phyloP scores from a whole-genome alignment of 345 rosid species.

The Kernera saxatilis region DNA sequence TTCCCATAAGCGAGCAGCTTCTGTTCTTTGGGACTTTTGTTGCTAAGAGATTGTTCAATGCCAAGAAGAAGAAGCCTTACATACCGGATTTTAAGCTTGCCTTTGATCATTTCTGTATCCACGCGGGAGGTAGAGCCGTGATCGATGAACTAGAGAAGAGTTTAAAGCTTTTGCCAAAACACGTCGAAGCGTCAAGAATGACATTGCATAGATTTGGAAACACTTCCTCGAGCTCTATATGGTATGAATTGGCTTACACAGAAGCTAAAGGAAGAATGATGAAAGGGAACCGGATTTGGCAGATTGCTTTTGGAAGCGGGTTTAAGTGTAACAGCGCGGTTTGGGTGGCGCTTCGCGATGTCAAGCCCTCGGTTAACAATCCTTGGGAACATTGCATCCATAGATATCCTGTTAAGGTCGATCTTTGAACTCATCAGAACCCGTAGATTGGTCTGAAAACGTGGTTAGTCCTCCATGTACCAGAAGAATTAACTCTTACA shows the following conservation, averaged over 20 bases:
- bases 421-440: background rate
- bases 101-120: constrained; percentile 84
- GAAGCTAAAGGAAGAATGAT: constrained; percentile 81
- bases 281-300: constrained; percentile 75
- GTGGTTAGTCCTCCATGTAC: background rate
- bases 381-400: constrained; percentile 76
- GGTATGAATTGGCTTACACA: constrained; percentile 84
- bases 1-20: constrained; percentile 82
- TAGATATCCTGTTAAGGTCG: constrained; percentile 60
- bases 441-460: background rate
- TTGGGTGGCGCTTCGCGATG: constrained; percentile 57
- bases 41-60: constrained; percentile 48
- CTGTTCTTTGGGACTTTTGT: constrained; percentile 57
- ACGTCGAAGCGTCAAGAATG: constrained; percentile 85
- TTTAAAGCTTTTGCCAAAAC: constrained; percentile 57
- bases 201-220: constrained; percentile 84
- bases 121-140: constrained; percentile 85
- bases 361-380: constrained; percentile 45
- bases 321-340: constrained; percentile 91
- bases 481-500: background rate
- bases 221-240: constrained; percentile 87
- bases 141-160: constrained; percentile 89
- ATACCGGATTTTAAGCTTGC: constrained; percentile 90
- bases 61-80: constrained; percentile 50
- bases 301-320: constrained; percentile 87